phyloP scores from a whole-genome alignment of 2,329 filamentous ascomycete genomes.

The Blastomyces gilchristii region DNA sequence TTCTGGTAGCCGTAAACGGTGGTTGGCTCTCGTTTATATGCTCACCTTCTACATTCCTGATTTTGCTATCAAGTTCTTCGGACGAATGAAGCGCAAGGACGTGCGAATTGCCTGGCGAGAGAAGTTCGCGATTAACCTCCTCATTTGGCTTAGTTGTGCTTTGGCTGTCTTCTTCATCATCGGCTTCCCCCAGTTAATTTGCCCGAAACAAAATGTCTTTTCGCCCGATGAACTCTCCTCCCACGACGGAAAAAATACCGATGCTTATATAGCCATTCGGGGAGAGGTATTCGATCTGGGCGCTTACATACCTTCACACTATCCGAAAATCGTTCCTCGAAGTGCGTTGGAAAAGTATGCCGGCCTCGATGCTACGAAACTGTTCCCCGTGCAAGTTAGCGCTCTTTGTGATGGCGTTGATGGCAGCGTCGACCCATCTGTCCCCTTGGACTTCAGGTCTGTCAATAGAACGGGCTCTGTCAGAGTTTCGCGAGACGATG shows the following conservation, averaged over 20 bases:
- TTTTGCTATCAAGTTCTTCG: constrained; percentile 63
- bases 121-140: constrained; percentile 93
- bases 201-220: constrained; percentile 82
- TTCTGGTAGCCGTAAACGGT: constrained; percentile 74
- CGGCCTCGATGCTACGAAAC: constrained; percentile 70
- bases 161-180: constrained; percentile 82
- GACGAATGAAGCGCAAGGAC: constrained; percentile 84
- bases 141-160: constrained; percentile 83
- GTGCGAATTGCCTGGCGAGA: constrained; percentile 90
- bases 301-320: constrained; percentile 64
- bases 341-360: constrained; percentile 67
- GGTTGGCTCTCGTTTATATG: constrained; percentile 73
- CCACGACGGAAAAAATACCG: constrained; percentile 59
- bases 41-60: constrained; percentile 86
- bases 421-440: constrained; percentile 55
- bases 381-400: constrained; percentile 92
- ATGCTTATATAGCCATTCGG: constrained; percentile 69
- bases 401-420: constrained; percentile 74
- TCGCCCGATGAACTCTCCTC: constrained; percentile 64
- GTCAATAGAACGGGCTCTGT: constrained; percentile 64
- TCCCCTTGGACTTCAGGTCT: constrained; percentile 74
- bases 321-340: constrained; percentile 55
- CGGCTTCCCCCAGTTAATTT: constrained; percentile 76
- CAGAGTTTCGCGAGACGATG: constrained; percentile 53
- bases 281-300: constrained; percentile 80